A percentile compares a stretch with the other conserved stretches of the same genome.
Evolutionary conservation across 202 grass and related monocot genomes (phyloP).

Genomic region (Dendrocalamus latiflorus): DNA sequence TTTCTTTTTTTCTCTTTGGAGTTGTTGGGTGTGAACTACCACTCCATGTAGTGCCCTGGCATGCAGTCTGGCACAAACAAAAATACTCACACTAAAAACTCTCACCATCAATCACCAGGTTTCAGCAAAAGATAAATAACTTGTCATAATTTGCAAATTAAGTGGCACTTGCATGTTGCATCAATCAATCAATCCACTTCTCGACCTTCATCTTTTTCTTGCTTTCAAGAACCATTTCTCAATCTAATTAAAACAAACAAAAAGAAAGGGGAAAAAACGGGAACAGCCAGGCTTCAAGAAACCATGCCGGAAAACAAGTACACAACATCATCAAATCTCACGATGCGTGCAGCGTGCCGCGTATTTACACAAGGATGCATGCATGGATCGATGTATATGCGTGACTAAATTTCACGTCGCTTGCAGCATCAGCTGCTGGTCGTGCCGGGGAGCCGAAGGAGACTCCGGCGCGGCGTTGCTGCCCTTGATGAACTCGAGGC

Average conservation of each 20-base stretch:
- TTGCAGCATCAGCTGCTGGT: not conserved
- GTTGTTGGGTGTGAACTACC: not conserved
- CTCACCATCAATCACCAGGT: not conserved
- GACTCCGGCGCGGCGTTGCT: slow-evolving; percentile 19
- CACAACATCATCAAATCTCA: slow-evolving; percentile 7
- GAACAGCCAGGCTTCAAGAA: not conserved
- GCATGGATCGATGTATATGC: not conserved
- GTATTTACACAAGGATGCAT: slow-evolving; percentile 6
- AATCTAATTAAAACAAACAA: not conserved
- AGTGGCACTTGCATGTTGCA: slow-evolving; percentile 2
- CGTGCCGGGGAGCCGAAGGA: not conserved
- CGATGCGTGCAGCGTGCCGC: not conserved
- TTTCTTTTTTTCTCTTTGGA: not conserved
- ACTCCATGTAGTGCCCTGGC: not conserved
- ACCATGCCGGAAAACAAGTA: not conserved
- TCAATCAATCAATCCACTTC: not conserved
- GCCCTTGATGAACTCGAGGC: slow-evolving; percentile 58
- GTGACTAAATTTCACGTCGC: not conserved
- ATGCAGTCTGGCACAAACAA: not conserved
- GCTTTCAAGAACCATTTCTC: not conserved
- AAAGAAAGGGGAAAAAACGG: not conserved
- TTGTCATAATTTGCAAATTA: not conserved
- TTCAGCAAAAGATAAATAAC: not conserved
- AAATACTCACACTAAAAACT: not conserved
- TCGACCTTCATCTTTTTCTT: not conserved